Evolutionary conservation across 2,329 filamentous ascomycete species (phyloP), one percentile per base, ranked within the genome.

Genomic region (Colletotrichum gloeosporioides): DNA sequence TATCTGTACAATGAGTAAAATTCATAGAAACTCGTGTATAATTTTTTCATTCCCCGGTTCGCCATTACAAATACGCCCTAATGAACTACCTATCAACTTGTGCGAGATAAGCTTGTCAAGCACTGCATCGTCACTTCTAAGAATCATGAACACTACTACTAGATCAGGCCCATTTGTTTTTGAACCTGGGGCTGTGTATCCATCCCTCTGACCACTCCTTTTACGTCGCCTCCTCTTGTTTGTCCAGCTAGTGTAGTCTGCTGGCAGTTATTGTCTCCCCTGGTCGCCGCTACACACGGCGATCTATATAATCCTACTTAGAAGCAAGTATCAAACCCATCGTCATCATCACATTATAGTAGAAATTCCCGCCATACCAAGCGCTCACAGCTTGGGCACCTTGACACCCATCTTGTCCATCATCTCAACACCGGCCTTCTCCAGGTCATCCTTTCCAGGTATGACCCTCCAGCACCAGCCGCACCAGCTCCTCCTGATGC

Each of bases 381-480:
- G 8, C 18, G 29, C n/a, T 71, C 62, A 63, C n/a, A 73, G 62
- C 36, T 61, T 22, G 29, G 18, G 63, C 44, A 53, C 44, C 15
- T 25, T 27, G 8, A 62, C 18, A 0, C 59, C 59, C 32, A 31
- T 32, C 4, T 34, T 62, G 10, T 34, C 59, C 31, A 9, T 8
- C 74, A 63, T 69, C 34, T 65, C 59, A 9, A 75, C 44, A 39
- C 75, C 71, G 15, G 36, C 75, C 71, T 75, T 71, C 16, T 67
- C 32, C 53, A 75, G 44, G 63, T 81, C 82, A 22, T 76, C 76
- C 18, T 85, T 83, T 3, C 92, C 89, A 0, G 93, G 93, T 69
- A 98, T 91, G 4, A 95, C 93, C 77, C 95, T 89, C 83, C 90
- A 92, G 83, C 96, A 99, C 96, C 96, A 98, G 0, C 94, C 95